Conservation (phyloP, 495 filamentous ascomycete genomes). For the Penicillium samsonianum region DNA sequence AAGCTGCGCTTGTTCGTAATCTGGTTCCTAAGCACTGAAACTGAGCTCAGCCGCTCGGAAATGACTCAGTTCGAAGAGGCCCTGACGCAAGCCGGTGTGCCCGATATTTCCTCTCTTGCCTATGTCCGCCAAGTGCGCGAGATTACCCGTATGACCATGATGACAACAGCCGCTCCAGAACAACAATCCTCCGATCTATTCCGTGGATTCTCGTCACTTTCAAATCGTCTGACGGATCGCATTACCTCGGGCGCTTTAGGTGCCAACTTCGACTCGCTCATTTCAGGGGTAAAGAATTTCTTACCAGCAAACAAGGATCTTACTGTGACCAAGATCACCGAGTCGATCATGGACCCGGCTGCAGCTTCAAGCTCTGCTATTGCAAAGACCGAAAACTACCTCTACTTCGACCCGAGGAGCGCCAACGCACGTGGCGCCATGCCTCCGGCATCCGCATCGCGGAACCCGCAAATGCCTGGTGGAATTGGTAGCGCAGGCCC, state of each 20-base stretch:
- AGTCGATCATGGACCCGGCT: slow-evolving; percentile 96
- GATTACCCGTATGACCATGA: slow-evolving; percentile 98
- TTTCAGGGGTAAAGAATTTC: slow-evolving; percentile 99
- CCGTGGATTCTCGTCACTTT: slow-evolving; percentile 84
- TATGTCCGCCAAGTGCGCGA: slow-evolving; percentile 93
- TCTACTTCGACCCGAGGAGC: slow-evolving; percentile 97
- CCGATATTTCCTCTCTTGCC: slow-evolving; percentile 68
- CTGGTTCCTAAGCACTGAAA: slow-evolving; percentile 95
- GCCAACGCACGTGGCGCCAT: slow-evolving; percentile 93
- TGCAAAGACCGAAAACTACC: slow-evolving; percentile 93
- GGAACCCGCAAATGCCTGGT: slow-evolving; percentile 52
- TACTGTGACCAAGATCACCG: slow-evolving; percentile 95
- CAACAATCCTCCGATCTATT: slow-evolving; percentile 75
- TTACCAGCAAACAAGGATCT: slow-evolving; percentile 92
- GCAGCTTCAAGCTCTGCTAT: slow-evolving; percentile 88
- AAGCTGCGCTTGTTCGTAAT: slow-evolving; percentile 94
- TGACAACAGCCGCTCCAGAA: slow-evolving; percentile 77
- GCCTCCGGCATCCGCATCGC: slow-evolving; percentile 63
- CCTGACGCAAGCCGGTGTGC: slow-evolving; percentile 69
- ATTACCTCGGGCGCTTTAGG: slow-evolving; percentile 88
- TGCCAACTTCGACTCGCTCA: slow-evolving; percentile 90
- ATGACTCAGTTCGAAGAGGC: slow-evolving; percentile 88
- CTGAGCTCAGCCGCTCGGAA: slow-evolving; percentile 77
- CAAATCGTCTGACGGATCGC: slow-evolving; percentile 86
- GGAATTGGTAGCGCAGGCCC: slow-evolving; percentile 45